These are phyloP conservation scores for Nicotiana paniculata DNA, from an alignment of 257 asterid species.

Conservation along the genomic window DNA sequence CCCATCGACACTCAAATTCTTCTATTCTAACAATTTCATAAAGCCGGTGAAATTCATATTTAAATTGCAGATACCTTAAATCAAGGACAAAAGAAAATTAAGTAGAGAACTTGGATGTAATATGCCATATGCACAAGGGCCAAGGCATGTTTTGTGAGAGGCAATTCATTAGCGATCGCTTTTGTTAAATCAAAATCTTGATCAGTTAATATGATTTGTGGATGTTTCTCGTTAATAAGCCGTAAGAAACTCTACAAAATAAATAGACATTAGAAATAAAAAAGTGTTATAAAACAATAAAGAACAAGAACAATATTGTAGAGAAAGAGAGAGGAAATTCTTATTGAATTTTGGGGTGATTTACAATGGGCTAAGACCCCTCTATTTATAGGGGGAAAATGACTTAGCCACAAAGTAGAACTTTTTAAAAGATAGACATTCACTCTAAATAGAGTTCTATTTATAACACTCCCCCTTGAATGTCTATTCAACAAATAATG, in stretches of 20 bases:
- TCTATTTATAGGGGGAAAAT: no score
- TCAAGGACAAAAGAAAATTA: not conserved
- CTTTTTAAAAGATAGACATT: no score
- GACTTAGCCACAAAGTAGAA: no score
- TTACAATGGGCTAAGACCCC: no score
- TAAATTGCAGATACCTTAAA: not conserved
- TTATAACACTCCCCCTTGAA: no score
- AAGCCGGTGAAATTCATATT: not conserved
- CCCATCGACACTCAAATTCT: not conserved
- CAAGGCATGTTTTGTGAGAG: not conserved
- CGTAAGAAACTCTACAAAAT: not conserved
- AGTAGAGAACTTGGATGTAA: not conserved
- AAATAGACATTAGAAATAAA: no score
- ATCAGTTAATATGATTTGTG: not conserved
- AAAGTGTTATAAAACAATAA: no score
- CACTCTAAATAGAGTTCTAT: no score
- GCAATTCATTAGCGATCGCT: not conserved
- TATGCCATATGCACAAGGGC: not conserved
- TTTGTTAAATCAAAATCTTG: not conserved
- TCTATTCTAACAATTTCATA: not conserved
- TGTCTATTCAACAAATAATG: no score
- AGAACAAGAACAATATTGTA: no score
- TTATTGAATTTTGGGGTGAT: no score
- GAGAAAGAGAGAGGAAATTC: no score
- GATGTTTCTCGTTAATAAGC: not conserved